Evolutionary conservation across 371 early-diverging fungal genomes (phyloP).

Genomic region (Entomophthora muscae): DNA sequence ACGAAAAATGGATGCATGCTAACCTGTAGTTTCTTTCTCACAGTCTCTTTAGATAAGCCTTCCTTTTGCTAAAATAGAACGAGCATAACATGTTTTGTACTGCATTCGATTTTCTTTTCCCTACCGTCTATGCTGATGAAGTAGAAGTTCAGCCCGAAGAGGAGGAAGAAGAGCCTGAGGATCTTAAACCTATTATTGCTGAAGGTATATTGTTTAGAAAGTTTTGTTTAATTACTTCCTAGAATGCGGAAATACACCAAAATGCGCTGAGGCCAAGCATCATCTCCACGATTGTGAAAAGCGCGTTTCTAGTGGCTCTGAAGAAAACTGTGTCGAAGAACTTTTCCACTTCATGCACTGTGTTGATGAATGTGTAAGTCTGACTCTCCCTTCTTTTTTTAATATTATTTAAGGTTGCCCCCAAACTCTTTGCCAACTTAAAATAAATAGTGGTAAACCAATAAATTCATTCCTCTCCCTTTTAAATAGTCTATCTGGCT

Average conservation of each 20-base stretch:
- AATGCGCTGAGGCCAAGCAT: conserved; percentile 20
- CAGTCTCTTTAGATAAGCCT: no score
- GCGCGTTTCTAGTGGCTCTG: conserved; percentile 19
- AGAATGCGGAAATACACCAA: conserved; percentile 19
- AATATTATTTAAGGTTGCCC: not conserved
- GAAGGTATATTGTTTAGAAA: conserved; percentile 6
- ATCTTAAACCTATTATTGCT: conserved; percentile 5
- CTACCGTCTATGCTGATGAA: conserved; percentile 12
- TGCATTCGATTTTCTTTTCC: not conserved
- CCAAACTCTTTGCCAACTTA: not conserved
- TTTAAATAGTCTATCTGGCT: no score
- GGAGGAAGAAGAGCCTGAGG: conserved; percentile 10
- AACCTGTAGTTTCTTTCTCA: no score
- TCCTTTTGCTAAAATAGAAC: no score
- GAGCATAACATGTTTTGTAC: not conserved
- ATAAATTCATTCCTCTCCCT: no score
- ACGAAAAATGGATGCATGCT: no score
- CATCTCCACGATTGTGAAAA: conserved; percentile 23
- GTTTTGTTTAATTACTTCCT: not conserved
- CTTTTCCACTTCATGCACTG: conserved; percentile 23
- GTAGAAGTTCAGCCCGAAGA: conserved; percentile 1
- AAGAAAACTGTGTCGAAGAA: conserved; percentile 22
- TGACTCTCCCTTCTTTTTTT: not conserved
- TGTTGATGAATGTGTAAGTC: conserved; percentile 23
- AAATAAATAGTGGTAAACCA: conserved; percentile 1